phyloP scores from a whole-genome alignment of 108 stramenopile genomes.

The Cylindrotheca closterium region DNA sequence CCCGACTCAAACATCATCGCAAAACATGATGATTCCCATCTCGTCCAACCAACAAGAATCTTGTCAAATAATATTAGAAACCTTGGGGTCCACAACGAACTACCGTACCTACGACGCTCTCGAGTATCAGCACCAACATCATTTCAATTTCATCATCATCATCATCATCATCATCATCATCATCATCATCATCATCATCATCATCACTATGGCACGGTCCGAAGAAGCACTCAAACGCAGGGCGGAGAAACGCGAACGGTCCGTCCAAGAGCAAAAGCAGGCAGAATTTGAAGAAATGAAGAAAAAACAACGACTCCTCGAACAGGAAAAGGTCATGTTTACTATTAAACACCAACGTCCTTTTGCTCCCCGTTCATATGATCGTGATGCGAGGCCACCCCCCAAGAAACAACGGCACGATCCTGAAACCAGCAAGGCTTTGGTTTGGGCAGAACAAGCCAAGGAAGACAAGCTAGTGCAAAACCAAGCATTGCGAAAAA shows the following conservation, averaged over 20 bases:
- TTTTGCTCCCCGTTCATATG: conserved; percentile 14
- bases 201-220: conserved; percentile 32
- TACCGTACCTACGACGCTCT: too few relatives aligned
- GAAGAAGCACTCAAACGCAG: conserved; percentile 32
- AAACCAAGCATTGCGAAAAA: conserved; percentile 25
- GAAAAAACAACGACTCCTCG: not conserved
- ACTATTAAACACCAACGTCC: conserved; percentile 7
- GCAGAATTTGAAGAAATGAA: conserved; percentile 23
- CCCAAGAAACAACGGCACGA: conserved; percentile 12
- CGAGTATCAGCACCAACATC: too few relatives aligned
- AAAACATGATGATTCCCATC: too few relatives aligned
- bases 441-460: conserved; percentile 31
- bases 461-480: conserved; percentile 1
- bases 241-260: conserved; percentile 25
- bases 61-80: too few relatives aligned
- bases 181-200: too few relatives aligned
- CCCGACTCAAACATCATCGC: too few relatives aligned
- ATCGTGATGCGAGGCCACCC: not conserved
- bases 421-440: conserved; percentile 12
- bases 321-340: conserved; percentile 9
- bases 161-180: too few relatives aligned
- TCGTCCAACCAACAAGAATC: too few relatives aligned
- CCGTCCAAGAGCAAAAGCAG: conserved; percentile 26
- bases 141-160: too few relatives aligned
- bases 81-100: too few relatives aligned